Base-by-base conservation (phyloP, 2,329 filamentous ascomycete species). In the Penicillium digitatum region DNA sequence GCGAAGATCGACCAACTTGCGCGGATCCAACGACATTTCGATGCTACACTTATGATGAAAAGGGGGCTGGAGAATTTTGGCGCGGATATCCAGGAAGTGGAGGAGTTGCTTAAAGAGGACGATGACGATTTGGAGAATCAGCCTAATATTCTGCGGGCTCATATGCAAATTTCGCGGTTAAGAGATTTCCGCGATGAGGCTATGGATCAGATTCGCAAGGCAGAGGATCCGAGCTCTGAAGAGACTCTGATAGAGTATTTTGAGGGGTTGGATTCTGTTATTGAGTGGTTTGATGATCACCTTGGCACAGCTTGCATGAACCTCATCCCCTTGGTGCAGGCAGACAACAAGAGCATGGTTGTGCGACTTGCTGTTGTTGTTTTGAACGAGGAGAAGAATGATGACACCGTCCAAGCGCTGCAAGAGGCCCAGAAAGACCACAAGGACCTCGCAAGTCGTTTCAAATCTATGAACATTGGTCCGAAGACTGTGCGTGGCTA, bases 241-340 rank as follows among this genome's bases (percentile, higher is more conserved):
- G 83, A 83, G 47, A 97, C 93, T 2, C 76, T 99, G 48, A 86
- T 91, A 67, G 91, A 96, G 71, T 93, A 95, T 75, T 99, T 99
- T 72, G 81, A 87, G 54, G 83, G 88, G 20, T 76, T 99, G 53
- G 92, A 97, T 74, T 87, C 89, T 52, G 87, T 91, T 20, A 87
- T 99, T 60, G 89, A 91, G 62, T 91, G 89, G 87, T 99, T 99
- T 69, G 93, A 99, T 75, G 91, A 95, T 70, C 92, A 97, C 74
- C 84, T 99, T 55, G 92, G 90, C 7, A 83, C 88, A 22, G 85
- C 95, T 44, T 95, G 92, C 59, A 84, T 95, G 74, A 96, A 94
- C 68, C 79, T 99, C 55, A 94, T 99, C 64, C 87, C 87, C 59
- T 80, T 97, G 34, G 86, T 99, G 24, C 86, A 94, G 65, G 82